A percentile compares a stretch with the other conserved stretches of the same genome.
Evolutionary conservation across 192 early-diverging fungal genomes (phyloP).

Genomic region (Podila epigama): DNA sequence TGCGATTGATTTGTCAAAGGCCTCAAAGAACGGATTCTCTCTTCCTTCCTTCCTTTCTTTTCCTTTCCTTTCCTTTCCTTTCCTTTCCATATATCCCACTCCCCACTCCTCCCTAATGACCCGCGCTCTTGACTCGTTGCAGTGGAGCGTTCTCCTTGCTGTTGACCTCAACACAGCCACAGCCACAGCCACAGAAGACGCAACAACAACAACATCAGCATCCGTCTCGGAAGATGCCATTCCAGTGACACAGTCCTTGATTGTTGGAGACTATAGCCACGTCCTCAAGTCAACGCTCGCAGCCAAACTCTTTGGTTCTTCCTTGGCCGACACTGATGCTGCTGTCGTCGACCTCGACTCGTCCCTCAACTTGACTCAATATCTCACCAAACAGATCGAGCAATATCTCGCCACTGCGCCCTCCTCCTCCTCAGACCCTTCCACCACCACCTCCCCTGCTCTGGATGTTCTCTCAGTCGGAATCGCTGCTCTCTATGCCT

Average conservation of each 20-base stretch:
- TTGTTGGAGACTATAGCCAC: constrained; percentile 59
- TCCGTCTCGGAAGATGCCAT: background rate
- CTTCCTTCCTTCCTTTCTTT: background rate
- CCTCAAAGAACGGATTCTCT: background rate
- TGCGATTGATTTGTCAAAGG: too few species aligned
- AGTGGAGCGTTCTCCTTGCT: constrained; percentile 44
- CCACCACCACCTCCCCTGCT: constrained; percentile 15
- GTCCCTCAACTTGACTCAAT: constrained; percentile 51
- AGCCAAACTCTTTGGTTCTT: constrained; percentile 58
- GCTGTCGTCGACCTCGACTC: constrained; percentile 18
- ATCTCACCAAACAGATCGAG: constrained; percentile 47
- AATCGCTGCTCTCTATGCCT: constrained; percentile 77
- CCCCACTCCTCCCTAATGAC: constrained; percentile 6
- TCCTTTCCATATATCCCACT: background rate
- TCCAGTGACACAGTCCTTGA: constrained; percentile 33
- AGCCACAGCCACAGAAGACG: constrained; percentile 5
- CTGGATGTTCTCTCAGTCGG: constrained; percentile 64
- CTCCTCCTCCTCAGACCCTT: background rate
- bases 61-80: background rate
- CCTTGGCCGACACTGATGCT: constrained; percentile 27
- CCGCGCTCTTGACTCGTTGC: constrained; percentile 22
- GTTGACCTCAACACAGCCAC: constrained; percentile 18
- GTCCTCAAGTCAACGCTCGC: constrained; percentile 55
- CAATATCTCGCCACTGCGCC: constrained; percentile 33
- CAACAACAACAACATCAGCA: too few species aligned